Base-by-base conservation (phyloP, 306 rosid species). In the Cicer cuneatum region DNA sequence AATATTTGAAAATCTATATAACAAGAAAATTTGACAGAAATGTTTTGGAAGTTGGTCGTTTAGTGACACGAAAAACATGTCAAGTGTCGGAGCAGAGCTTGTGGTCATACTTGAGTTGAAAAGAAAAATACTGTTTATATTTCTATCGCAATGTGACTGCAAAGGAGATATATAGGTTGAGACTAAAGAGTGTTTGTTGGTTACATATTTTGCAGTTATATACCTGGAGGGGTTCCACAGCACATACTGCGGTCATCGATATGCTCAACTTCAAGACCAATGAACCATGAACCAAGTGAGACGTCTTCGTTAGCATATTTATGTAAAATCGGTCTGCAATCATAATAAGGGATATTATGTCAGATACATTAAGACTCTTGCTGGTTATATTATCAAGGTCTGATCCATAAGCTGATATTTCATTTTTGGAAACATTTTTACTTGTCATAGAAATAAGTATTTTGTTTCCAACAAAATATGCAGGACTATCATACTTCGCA, bases 151-250 rank as follows among this genome's bases (percentile, higher is more conserved):
- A 52, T 51, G 2, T 39, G 35, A n/a, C 37, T 10, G 52, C 52
- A 11, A 56, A 47, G 43, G 29, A 18, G 6, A 29, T 29, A 16
- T 35, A 12, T 0, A 46, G 14, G 38, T 2, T 15, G 16, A 45
- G 16, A 29, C 10, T 12, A 57, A 4, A 24, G 5, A 8, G 15
- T 49, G 41, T 13, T 67, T 45, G 5, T 19, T 57, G 24, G 33
- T 39, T 54, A 29, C 14, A 8, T 29, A 54, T 71, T 58, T 70
- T 48, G 1, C 15, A 79, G 66, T 49, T 76, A 19, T 13, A 70
- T 89, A 94, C 99, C 99, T 81, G 99, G 99, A 61, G 99, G 99
- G 42, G 99, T 92, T 24, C 99, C 96, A 48, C 99, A 94, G 78
- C 99, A 94, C 99, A 94, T 94, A 73, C 75, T 94, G 68, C 95